A percentile compares a stretch with the other conserved stretches of the same genome.
Conservation (phyloP, 768 basidiomycete genomes). For the Tylopilus rubrobrunneus region DNA sequence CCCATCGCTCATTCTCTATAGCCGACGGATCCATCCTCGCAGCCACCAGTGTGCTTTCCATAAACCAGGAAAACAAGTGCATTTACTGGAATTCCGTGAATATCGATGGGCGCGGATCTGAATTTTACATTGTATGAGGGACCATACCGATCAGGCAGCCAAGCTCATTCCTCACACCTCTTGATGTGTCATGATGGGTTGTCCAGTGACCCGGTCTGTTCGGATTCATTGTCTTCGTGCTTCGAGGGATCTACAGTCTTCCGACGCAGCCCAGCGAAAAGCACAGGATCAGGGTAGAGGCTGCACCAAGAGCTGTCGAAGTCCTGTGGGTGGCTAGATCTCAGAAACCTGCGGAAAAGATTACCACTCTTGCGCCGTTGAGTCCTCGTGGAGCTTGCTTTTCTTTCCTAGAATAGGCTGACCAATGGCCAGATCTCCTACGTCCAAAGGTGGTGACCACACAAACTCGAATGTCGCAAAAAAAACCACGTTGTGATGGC, state of each 20-base stretch:
- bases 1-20: constrained; percentile 2
- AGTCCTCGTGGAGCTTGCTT: not conserved
- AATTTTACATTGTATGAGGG: too few species aligned
- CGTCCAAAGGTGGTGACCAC: too few species aligned
- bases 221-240: not conserved
- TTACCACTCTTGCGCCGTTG: not conserved
- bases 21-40: constrained; percentile 4
- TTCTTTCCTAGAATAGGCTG: not conserved
- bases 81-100: not conserved
- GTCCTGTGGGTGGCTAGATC: too few species aligned
- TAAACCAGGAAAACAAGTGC: constrained; percentile 7
- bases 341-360: too few species aligned
- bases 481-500: too few species aligned
- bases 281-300: not conserved
- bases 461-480: too few species aligned
- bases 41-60: constrained; percentile 6
- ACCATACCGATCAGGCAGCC: too few species aligned
- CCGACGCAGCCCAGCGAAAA: not conserved
- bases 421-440: too few species aligned
- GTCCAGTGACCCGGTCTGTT: not conserved
- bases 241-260: not conserved
- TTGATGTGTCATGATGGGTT: not conserved
- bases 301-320: too few species aligned
- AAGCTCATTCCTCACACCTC: not conserved
- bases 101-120: not conserved